Evolutionary conservation across 208 protist species (phyloP).

Genomic region (Leishmania gerbilli): DNA sequence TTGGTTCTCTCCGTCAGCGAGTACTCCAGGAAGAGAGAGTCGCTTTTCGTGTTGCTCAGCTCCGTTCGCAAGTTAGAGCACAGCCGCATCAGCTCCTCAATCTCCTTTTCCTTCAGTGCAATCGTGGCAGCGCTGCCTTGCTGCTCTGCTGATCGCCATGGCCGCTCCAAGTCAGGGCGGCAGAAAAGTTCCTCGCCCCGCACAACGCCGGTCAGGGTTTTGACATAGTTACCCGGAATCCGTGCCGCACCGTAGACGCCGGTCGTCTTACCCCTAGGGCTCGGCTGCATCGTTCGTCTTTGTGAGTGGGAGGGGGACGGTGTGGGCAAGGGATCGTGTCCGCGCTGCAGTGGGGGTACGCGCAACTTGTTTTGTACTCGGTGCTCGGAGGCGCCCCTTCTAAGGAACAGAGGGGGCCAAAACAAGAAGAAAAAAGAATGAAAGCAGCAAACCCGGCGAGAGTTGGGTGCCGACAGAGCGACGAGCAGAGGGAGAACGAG

Average conservation of each 20-base stretch:
- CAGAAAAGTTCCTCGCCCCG: slow-evolving; percentile 87
- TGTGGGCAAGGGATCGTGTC: too few relatives aligned
- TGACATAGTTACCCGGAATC: slow-evolving; percentile 72
- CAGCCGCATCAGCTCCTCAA: slow-evolving; percentile 84
- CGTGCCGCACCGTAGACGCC: slow-evolving; percentile 77
- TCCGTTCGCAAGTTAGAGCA: slow-evolving; percentile 79
- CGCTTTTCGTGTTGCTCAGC: slow-evolving; percentile 76
- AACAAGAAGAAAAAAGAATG: not conserved
- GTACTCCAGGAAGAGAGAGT: slow-evolving; percentile 74
- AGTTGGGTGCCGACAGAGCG: not conserved
- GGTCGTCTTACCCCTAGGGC: slow-evolving; percentile 30
- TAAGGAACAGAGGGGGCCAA: not conserved
- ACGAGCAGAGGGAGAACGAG: not conserved
- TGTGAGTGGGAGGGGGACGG: not conserved
- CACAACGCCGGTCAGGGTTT: slow-evolving; percentile 70
- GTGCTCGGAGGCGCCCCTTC: not conserved
- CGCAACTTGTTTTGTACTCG: not conserved
- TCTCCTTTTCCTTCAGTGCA: slow-evolving; percentile 87
- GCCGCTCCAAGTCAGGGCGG: slow-evolving; percentile 86
- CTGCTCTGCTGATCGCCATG: slow-evolving; percentile 61
- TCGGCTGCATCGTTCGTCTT: slow-evolving; percentile 14
- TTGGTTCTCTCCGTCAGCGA: slow-evolving; percentile 55
- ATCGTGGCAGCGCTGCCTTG: slow-evolving; percentile 56
- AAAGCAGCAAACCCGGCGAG: not conserved
- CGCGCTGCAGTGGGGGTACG: not conserved